These are phyloP conservation scores for Colletotrichum shisoi DNA, from an alignment of 2,329 filamentous ascomycete genomes.

Conservation along the genomic window DNA sequence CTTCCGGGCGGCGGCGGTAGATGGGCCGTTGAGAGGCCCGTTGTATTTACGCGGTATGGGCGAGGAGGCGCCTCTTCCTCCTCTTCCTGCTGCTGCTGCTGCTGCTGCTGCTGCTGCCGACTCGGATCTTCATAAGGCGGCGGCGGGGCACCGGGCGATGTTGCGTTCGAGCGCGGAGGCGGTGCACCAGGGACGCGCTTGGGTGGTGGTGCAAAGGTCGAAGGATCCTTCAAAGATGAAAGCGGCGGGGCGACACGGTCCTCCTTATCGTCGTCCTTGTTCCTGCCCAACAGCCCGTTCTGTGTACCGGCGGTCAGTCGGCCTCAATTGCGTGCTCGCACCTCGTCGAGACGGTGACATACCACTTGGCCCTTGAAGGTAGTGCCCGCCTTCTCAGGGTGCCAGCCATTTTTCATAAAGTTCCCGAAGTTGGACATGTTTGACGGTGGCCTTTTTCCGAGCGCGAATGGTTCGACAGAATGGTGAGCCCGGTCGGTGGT, in stretches of 20 bases:
- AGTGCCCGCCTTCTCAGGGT: constrained; percentile 56
- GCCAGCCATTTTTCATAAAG: constrained; percentile 62
- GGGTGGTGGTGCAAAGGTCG: constrained; percentile 81
- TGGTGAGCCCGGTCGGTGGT: not conserved
- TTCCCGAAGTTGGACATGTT: constrained; percentile 58
- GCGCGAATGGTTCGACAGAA: not conserved
- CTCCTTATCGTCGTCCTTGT: constrained; percentile 46
- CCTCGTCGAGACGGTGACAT: constrained; percentile 42
- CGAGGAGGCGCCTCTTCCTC: constrained; percentile 61
- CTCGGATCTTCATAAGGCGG: constrained; percentile 39
- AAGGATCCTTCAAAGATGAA: constrained; percentile 75
- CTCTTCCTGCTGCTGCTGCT: constrained; percentile 42
- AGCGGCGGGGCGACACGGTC: constrained; percentile 66
- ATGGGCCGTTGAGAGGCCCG: constrained; percentile 72
- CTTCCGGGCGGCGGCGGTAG: constrained; percentile 75
- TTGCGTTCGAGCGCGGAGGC: constrained; percentile 48
- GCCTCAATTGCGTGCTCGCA: constrained; percentile 7
- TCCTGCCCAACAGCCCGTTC: constrained; percentile 58
- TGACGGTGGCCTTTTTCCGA: not conserved
- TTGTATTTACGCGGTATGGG: constrained; percentile 75
- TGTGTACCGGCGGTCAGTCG: constrained; percentile 42
- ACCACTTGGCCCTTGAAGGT: constrained; percentile 58
- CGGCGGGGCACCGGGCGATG: constrained; percentile 46
- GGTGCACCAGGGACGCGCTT: constrained; percentile 58
- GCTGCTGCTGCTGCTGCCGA: constrained; percentile 29